These are phyloP conservation scores for Porpolomopsis calyptriformis DNA, from an alignment of 768 basidiomycete species.

Conservation along the genomic window DNA sequence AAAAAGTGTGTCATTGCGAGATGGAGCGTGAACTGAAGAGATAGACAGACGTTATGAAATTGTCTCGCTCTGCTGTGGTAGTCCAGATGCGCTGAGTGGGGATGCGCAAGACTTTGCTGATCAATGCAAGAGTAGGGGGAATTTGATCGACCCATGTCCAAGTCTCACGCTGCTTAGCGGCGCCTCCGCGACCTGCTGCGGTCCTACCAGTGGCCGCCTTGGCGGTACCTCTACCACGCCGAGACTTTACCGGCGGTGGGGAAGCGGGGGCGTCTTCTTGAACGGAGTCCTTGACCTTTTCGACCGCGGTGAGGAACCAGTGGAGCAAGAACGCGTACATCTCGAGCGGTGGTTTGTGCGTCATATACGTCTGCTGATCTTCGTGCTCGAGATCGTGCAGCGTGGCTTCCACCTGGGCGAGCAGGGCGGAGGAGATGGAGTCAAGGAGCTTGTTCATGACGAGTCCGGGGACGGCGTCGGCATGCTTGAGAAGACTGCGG, in stretches of 20 bases:
- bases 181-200: constrained; percentile 23
- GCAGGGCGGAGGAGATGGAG: constrained; percentile 68
- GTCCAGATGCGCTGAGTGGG: constrained; percentile 80
- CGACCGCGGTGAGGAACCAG: constrained; percentile 80
- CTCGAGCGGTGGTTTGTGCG: constrained; percentile 71
- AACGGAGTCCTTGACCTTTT: constrained; percentile 55
- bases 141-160: constrained; percentile 82
- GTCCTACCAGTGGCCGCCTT: constrained; percentile 32
- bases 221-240: constrained; percentile 51
- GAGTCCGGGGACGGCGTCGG: constrained; percentile 47
- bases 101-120: constrained; percentile 58
- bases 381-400: constrained; percentile 59
- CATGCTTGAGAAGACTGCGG: constrained; percentile 70
- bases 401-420: constrained; percentile 62
- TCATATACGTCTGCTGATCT: constrained; percentile 45
- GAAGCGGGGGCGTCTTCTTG: constrained; percentile 35
- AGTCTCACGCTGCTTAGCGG: constrained; percentile 35
- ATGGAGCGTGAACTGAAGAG: too few species aligned
- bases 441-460: constrained; percentile 83
- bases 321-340: constrained; percentile 87
- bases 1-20: constrained; percentile 6
- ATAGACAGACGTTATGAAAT: constrained; percentile 76
- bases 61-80: constrained; percentile 75
- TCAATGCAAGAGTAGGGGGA: constrained; percentile 52
- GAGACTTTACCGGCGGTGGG: constrained; percentile 34